Conservation (phyloP, 108 stramenopile species). For the Cyclotella sp. region DNA sequence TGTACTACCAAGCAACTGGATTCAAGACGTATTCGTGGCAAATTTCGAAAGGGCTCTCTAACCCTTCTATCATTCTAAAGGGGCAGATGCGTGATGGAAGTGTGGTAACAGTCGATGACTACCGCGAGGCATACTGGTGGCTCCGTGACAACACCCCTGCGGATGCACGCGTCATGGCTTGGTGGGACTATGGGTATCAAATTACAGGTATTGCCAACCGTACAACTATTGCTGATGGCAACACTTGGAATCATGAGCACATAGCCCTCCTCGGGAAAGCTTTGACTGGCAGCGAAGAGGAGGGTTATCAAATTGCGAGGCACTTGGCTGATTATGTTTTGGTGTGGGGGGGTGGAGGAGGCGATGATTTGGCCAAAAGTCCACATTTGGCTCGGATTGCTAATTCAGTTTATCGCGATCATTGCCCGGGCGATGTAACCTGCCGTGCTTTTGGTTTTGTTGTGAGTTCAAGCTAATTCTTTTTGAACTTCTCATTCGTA, state of each 20-base stretch:
- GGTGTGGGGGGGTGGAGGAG: slow-evolving; percentile 94
- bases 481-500: slow-evolving; percentile 5
- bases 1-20: slow-evolving; percentile 61
- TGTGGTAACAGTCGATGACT: slow-evolving; percentile 93
- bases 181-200: slow-evolving; percentile 97
- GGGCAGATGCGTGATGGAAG: slow-evolving; percentile 81
- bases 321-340: slow-evolving; percentile 97
- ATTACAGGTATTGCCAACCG: slow-evolving; percentile 97
- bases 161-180: slow-evolving; percentile 95
- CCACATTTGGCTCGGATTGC: slow-evolving; percentile 97
- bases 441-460: slow-evolving; percentile 90
- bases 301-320: slow-evolving; percentile 93
- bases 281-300: slow-evolving; percentile 87
- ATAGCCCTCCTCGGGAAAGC: slow-evolving; percentile 97
- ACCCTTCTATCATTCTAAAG: slow-evolving; percentile 94
- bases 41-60: slow-evolving; percentile 72
- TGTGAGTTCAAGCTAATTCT: slow-evolving; percentile 33
- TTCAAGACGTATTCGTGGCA: slow-evolving; percentile 77
- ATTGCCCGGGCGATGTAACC: slow-evolving; percentile 94
- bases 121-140: slow-evolving; percentile 99
- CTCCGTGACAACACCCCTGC: slow-evolving; percentile 96
- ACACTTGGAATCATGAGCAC: slow-evolving; percentile 99
- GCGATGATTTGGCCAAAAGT: slow-evolving; percentile 97
- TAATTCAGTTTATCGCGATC: slow-evolving; percentile 96
- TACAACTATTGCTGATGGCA: slow-evolving; percentile 97